A percentile compares a stretch with the other conserved stretches of the same genome.
phyloP scores from a whole-genome alignment of 2,329 filamentous ascomycete species.

The Dothideomycetidae sp. region DNA sequence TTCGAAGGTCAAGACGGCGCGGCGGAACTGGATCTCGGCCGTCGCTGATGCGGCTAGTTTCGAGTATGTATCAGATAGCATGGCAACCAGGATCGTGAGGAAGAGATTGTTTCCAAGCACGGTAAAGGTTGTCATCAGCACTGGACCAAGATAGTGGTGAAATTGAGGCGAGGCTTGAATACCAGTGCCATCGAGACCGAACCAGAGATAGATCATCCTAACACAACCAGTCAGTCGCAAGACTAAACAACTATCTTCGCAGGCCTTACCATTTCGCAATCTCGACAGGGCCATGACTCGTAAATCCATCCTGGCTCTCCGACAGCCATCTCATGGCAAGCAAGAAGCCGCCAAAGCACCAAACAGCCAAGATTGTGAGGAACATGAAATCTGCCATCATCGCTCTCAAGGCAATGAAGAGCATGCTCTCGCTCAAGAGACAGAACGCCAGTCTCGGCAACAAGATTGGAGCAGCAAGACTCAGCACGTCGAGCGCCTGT shows the following conservation, averaged over 20 bases:
- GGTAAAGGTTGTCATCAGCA: constrained; percentile 69
- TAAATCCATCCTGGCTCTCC: constrained; percentile 36
- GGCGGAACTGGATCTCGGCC: constrained; percentile 71
- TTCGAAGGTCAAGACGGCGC: constrained; percentile 68
- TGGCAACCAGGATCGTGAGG: constrained; percentile 76
- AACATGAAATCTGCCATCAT: constrained; percentile 83
- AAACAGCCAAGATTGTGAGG: constrained; percentile 57
- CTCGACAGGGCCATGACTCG: constrained; percentile 38
- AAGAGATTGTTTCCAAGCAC: constrained; percentile 80
- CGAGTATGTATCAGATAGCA: constrained; percentile 72
- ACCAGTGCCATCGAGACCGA: constrained; percentile 59
- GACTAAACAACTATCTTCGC: neutral
- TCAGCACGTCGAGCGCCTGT: constrained; percentile 64
- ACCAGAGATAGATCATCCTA: constrained; percentile 78
- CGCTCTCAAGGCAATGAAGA: constrained; percentile 65
- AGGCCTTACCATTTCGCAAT: constrained; percentile 57
- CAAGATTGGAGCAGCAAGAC: constrained; percentile 62
- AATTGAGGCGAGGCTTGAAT: constrained; percentile 50
- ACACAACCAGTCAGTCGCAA: neutral
- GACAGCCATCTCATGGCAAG: constrained; percentile 68
- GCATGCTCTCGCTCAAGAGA: constrained; percentile 66
- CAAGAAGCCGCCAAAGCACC: constrained; percentile 75
- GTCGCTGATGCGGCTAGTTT: constrained; percentile 63
- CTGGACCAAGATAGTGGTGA: constrained; percentile 64
- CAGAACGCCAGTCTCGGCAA: constrained; percentile 72